These are phyloP conservation scores for Starmerella bombi DNA, from an alignment of 805 yeast species.

Conservation along the genomic window DNA sequence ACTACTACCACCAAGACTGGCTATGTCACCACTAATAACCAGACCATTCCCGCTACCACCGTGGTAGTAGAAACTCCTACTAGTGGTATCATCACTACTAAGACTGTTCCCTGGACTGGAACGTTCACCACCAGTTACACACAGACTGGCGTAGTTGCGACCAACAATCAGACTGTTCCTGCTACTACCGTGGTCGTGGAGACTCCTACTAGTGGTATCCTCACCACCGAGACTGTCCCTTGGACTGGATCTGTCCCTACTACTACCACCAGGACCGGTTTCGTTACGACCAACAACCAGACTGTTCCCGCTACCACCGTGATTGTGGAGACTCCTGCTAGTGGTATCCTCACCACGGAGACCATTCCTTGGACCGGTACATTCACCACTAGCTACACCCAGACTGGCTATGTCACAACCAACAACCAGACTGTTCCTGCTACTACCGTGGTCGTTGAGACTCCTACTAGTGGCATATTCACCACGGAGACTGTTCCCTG, in stretches of 20 bases:
- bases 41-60: no score
- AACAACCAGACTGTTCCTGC: no score
- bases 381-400: no score
- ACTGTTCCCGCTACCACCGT: neutral
- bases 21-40: no score
- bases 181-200: neutral
- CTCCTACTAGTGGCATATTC: no score
- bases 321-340: neutral
- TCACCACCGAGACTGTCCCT: neutral
- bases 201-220: neutral
- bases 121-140: neutral
- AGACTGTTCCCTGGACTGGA: neutral
- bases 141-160: neutral
- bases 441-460: no score
- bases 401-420: no score
- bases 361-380: no score
- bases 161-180: neutral
- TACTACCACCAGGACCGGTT: neutral
- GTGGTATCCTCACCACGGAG: no score
- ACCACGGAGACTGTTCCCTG: no score
- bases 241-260: neutral
- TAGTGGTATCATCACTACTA: neutral
- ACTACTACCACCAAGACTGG: no score
- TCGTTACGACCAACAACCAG: no score
- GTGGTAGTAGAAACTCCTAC: neutral